phyloP scores from a whole-genome alignment of 257 asterid species.

The Petrea volubilis region DNA sequence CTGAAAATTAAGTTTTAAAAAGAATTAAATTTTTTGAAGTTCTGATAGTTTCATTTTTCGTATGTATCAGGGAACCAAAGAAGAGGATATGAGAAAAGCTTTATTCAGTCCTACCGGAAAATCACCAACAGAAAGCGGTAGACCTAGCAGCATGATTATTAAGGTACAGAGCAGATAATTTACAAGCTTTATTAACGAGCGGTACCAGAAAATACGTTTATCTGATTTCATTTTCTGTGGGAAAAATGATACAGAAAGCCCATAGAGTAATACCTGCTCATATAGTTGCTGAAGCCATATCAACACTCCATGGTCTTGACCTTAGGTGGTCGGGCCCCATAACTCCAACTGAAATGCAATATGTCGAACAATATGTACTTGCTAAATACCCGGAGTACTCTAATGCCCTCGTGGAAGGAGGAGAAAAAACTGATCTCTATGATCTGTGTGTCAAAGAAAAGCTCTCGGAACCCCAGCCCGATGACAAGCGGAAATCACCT shows the following conservation, averaged over 20 bases:
- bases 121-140: conserved; percentile 52
- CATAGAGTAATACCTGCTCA: conserved; percentile 77
- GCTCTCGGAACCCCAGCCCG: conserved; percentile 39
- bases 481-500: conserved; percentile 54
- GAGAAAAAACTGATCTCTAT: conserved; percentile 70
- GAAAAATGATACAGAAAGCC: conserved; percentile 47
- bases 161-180: conserved; percentile 45
- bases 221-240: not conserved
- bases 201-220: not conserved
- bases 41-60: not conserved
- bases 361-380: conserved; percentile 71
- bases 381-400: conserved; percentile 86
- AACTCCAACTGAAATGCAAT: conserved; percentile 80
- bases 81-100: conserved; percentile 53
- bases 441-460: conserved; percentile 62
- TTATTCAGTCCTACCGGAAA: conserved; percentile 31
- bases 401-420: conserved; percentile 73
- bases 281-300: conserved; percentile 85
- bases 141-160: conserved; percentile 87
- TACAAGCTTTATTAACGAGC: not conserved
- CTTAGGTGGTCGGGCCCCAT: conserved; percentile 95
- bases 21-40: not conserved
- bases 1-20: not conserved
- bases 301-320: conserved; percentile 82
- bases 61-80: conserved; percentile 40